phyloP scores from a whole-genome alignment of 2,329 filamentous ascomycete species.

The Sporothrix protearum region DNA sequence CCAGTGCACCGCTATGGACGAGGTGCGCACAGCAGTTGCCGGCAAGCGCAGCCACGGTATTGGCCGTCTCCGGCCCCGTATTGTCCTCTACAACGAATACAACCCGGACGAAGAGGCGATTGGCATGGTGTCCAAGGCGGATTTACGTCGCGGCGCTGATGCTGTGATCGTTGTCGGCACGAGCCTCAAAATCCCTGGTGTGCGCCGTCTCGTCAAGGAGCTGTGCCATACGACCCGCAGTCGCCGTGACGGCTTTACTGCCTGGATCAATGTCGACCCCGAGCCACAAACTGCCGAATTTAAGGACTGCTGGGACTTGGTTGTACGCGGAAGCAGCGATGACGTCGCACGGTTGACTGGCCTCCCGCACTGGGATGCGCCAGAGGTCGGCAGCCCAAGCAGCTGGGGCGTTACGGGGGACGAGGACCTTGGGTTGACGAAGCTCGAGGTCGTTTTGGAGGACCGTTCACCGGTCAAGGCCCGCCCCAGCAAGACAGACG shows the following conservation, averaged over 20 bases:
- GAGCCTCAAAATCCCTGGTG: slow-evolving; percentile 90
- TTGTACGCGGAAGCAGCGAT: slow-evolving; percentile 84
- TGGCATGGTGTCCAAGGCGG: slow-evolving; percentile 80
- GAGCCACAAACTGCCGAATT: slow-evolving; percentile 80
- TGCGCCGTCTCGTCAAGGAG: slow-evolving; percentile 83
- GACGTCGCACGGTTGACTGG: slow-evolving; percentile 73
- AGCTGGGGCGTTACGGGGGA: slow-evolving; percentile 44
- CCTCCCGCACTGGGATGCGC: slow-evolving; percentile 57
- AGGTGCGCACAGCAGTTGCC: slow-evolving; percentile 67
- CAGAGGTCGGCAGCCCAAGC: slow-evolving; percentile 45
- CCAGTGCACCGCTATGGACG: slow-evolving; percentile 70
- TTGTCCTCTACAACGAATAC: slow-evolving; percentile 95
- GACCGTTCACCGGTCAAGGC: slow-evolving; percentile 29
- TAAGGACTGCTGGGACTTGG: slow-evolving; percentile 88
- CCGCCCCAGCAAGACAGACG: slow-evolving; percentile 21
- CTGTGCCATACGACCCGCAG: slow-evolving; percentile 83
- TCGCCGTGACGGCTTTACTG: slow-evolving; percentile 76
- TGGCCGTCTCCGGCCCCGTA: slow-evolving; percentile 81
- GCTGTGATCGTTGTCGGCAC: slow-evolving; percentile 94
- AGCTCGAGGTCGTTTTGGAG: slow-evolving; percentile 44
- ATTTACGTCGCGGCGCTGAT: slow-evolving; percentile 81
- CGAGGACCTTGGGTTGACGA: slow-evolving; percentile 39
- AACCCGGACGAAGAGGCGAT: slow-evolving; percentile 97
- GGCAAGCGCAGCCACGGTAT: slow-evolving; percentile 93
- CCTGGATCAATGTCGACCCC: slow-evolving; percentile 91